phyloP scores from a whole-genome alignment of 305 asterid species.

The Solanum aculeatissimum region DNA sequence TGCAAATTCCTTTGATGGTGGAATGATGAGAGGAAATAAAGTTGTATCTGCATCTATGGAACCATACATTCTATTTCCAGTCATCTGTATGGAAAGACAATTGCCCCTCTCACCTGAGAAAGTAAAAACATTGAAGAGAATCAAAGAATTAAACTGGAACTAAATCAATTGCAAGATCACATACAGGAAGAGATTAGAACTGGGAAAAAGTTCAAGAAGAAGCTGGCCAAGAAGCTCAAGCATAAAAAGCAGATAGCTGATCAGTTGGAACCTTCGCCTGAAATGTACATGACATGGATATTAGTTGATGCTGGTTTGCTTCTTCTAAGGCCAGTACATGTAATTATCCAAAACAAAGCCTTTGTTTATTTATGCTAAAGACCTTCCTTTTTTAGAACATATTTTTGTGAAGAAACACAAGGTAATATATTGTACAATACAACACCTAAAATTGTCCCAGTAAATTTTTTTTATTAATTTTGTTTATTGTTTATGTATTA shows the following conservation, averaged over 20 bases:
- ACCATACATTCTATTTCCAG: conserved; percentile 4
- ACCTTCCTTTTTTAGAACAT: not conserved
- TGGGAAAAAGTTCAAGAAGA: not conserved
- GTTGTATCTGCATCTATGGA: conserved; percentile 6
- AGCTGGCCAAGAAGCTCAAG: not conserved
- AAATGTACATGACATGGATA: not conserved
- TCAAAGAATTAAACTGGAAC: not conserved
- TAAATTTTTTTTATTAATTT: too few species aligned
- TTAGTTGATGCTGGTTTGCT: not conserved
- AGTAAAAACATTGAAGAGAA: not conserved
- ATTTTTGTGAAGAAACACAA: not conserved
- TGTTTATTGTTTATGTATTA: too few species aligned
- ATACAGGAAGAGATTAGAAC: not conserved
- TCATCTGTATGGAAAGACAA: not conserved
- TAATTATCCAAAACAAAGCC: not conserved
- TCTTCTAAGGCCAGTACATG: not conserved
- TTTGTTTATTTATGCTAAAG: not conserved
- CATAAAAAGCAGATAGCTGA: not conserved
- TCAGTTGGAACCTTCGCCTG: not conserved
- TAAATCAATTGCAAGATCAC: not conserved
- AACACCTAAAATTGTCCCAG: not conserved
- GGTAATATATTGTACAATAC: not conserved
- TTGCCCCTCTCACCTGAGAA: not conserved
- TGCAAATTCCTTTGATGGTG: conserved; percentile 66
- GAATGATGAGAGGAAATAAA: conserved; percentile 40